Base-by-base conservation (phyloP, 305 asterid genomes). In the Plantago coronopus region DNA sequence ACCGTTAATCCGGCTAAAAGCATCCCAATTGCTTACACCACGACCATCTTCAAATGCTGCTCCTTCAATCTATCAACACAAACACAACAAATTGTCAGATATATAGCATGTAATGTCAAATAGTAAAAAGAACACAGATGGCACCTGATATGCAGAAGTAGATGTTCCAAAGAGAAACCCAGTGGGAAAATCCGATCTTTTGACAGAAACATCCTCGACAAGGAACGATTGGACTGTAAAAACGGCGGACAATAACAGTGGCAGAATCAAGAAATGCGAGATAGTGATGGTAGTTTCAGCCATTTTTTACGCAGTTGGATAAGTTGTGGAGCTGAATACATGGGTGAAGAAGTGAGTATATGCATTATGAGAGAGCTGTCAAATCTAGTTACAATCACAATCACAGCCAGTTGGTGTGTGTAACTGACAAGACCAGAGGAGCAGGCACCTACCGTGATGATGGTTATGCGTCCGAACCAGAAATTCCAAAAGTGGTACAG, bases 81-180 rank as follows among this genome's bases (percentile, higher is more conserved):
- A n/a, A 5, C 12, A 37, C 8, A 58, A 1, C 34, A 48, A 9
- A 46, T 17, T 23, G 2, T n/a, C n/a, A n/a, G n/a, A n/a, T n/a
- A n/a, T n/a, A n/a, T n/a, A 6, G 43, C 16, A 5, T 51, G 56
- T 59, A 51, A 21, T 17, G 8, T 0, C 3, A 11, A 45, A 22
- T 46, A 2, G n/a, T 23, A 57, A 6, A 8, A 15, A 65, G 42
- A 58, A 14, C 48, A 34, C 10, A 54, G 11, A 17, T 17, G 46
- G 7, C 38, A 86, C 94, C 74, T 89, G 97, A 66, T 86, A 89
- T 0, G 97, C 77, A 27, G 97, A 89, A 68, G 96, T 83, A 17
- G 94, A 69, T 45, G 85, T 81, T 47, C 97, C 91, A 53, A 90
- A 87, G 71, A 83, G 74, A 73, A 90, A 90, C 51, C 79, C 88